Evolutionary conservation across 495 filamentous ascomycete species (phyloP).

Genomic region (Sordaria brevicollis): DNA sequence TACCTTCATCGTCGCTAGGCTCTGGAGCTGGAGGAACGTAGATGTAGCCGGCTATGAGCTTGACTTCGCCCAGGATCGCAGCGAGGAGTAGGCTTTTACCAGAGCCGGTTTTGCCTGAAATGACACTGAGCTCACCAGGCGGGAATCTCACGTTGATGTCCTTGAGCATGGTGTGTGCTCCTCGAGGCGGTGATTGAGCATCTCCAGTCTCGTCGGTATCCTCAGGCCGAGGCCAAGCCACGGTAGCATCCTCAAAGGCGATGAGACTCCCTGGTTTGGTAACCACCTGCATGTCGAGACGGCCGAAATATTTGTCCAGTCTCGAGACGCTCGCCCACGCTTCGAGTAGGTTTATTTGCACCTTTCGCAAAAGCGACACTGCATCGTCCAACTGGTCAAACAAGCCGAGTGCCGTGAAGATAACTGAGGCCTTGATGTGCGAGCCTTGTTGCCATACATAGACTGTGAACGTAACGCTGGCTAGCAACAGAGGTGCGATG

Average conservation of each 20-base stretch:
- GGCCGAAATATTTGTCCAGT: constrained; percentile 17
- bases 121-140: constrained; percentile 44
- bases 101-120: constrained; percentile 46
- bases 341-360: constrained; percentile 16
- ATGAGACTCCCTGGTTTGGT: constrained; percentile 7
- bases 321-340: constrained; percentile 19
- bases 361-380: constrained; percentile 8
- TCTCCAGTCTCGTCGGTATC: constrained; percentile 13
- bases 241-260: constrained; percentile 16
- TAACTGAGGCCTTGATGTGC: constrained; percentile 14
- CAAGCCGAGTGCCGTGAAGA: constrained; percentile 20
- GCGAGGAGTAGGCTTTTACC: constrained; percentile 50
- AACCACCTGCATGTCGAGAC: constrained; percentile 11
- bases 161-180: constrained; percentile 25
- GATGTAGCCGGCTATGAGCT: constrained; percentile 34
- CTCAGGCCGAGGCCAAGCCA: constrained; percentile 16
- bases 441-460: constrained; percentile 37
- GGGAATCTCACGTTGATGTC: constrained; percentile 51
- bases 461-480: constrained; percentile 47
- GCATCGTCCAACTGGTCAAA: constrained; percentile 21
- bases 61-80: constrained; percentile 46
- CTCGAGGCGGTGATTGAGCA: constrained; percentile 4
- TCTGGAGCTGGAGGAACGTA: constrained; percentile 29
- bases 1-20: constrained; percentile 11
- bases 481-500: constrained; percentile 51